phyloP scores from a whole-genome alignment of 1,139 yeast genomes.

The Scheffersomyces lignicola region DNA sequence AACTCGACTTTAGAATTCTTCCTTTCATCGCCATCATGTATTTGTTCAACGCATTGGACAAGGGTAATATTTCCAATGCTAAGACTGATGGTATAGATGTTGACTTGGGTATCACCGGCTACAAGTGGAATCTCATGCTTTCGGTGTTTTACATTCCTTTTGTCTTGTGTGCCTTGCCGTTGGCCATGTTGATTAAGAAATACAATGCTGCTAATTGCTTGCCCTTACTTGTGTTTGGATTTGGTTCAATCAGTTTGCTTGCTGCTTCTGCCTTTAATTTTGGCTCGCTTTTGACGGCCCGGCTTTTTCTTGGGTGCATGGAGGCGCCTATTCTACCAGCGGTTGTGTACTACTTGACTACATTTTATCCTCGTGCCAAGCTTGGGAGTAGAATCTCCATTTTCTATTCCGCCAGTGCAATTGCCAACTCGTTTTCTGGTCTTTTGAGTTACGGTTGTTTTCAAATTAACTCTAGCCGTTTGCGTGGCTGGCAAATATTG shows the following conservation, averaged over 20 bases:
- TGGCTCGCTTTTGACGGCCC: constrained; percentile 19
- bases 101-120: constrained; percentile 19
- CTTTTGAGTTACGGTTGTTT: constrained; percentile 21
- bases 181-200: constrained; percentile 19
- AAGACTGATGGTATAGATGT: constrained; percentile 22
- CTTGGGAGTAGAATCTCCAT: constrained; percentile 3
- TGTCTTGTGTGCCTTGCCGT: constrained; percentile 21
- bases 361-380: constrained; percentile 1
- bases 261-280: constrained; percentile 18
- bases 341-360: constrained; percentile 1
- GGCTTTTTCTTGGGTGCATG: constrained; percentile 8
- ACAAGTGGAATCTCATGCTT: constrained; percentile 20
- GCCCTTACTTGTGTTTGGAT: constrained; percentile 20
- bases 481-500: constrained; percentile 26
- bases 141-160: constrained; percentile 19
- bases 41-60: constrained; percentile 29
- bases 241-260: constrained; percentile 19
- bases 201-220: constrained; percentile 22
- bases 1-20: constrained; percentile 33
- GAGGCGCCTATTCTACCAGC: constrained; percentile 3
- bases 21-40: constrained; percentile 29
- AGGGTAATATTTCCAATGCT: constrained; percentile 23
- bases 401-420: constrained; percentile 20
- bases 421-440: constrained; percentile 24
- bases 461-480: constrained; percentile 20